phyloP scores from a whole-genome alignment of 1,284 basidiomycete species.

The Exobasidium cylindrosporum region DNA sequence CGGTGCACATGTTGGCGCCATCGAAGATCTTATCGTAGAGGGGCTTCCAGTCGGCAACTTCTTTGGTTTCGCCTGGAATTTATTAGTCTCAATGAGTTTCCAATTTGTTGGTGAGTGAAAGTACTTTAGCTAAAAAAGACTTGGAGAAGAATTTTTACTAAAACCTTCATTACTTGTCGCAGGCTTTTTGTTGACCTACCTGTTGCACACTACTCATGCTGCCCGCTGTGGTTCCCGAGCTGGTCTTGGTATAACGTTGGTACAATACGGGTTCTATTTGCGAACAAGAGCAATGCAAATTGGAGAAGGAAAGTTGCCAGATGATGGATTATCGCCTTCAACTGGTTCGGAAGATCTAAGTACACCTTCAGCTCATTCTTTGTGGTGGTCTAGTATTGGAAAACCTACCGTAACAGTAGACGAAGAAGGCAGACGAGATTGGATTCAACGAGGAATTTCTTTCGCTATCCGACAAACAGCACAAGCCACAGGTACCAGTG shows the following conservation, averaged over 20 bases:
- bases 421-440: background rate
- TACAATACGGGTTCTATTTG: slow-evolving; percentile 79
- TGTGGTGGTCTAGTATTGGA: slow-evolving; percentile 5
- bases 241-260: slow-evolving; percentile 88
- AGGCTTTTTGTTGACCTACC: slow-evolving; percentile 55
- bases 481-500: background rate
- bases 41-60: slow-evolving; percentile 62
- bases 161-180: no score
- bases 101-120: slow-evolving; percentile 88
- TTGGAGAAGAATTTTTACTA: background rate
- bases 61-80: slow-evolving; percentile 74
- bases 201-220: slow-evolving; percentile 70
- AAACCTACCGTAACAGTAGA: background rate
- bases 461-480: background rate
- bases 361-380: background rate
- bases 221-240: slow-evolving; percentile 90
- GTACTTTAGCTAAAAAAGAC: slow-evolving; percentile 5
- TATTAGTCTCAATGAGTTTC: slow-evolving; percentile 89
- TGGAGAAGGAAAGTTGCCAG: slow-evolving; percentile 48
- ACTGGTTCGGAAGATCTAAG: background rate
- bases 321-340: slow-evolving; percentile 6
- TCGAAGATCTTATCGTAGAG: slow-evolving; percentile 62
- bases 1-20: slow-evolving; percentile 41
- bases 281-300: slow-evolving; percentile 58
- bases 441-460: background rate